A percentile compares a stretch with the other conserved stretches of the same genome.
phyloP scores from a whole-genome alignment of 2,329 filamentous ascomycete species.

The Xylariales sp. region DNA sequence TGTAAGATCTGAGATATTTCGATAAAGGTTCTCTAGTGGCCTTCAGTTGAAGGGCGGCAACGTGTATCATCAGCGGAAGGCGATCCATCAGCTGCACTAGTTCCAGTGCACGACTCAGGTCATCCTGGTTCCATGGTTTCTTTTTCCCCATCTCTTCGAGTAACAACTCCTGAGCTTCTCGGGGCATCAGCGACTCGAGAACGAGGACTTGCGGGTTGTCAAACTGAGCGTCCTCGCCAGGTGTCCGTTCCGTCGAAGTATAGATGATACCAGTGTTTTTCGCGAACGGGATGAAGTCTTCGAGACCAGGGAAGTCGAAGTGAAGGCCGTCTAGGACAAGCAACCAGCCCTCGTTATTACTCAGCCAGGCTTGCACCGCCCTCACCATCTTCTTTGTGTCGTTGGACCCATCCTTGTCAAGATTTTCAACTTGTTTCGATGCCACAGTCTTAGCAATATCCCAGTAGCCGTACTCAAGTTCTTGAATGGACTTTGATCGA shows the following conservation, averaged over 20 bases:
- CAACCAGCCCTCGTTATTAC: constrained; percentile 58
- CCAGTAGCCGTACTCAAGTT: constrained; percentile 59
- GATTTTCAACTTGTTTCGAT: constrained; percentile 37
- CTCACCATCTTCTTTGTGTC: constrained; percentile 47
- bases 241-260: constrained; percentile 59
- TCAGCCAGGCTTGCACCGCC: constrained; percentile 58
- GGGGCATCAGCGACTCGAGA: constrained; percentile 47
- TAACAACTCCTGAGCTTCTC: constrained; percentile 56
- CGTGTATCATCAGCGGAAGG: constrained; percentile 64
- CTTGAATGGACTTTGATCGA: constrained; percentile 53
- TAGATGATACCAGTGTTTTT: constrained; percentile 62
- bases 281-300: constrained; percentile 60
- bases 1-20: constrained; percentile 54
- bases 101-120: constrained; percentile 53
- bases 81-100: constrained; percentile 60
- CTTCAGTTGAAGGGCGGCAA: constrained; percentile 57
- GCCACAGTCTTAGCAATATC: constrained; percentile 57
- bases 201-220: constrained; percentile 55
- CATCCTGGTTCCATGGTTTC: constrained; percentile 47
- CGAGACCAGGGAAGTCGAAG: constrained; percentile 53
- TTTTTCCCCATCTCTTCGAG: constrained; percentile 58
- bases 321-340: constrained; percentile 63
- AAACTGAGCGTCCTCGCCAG: constrained; percentile 50
- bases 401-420: constrained; percentile 31
- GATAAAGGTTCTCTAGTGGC: constrained; percentile 57